Base-by-base conservation (phyloP, 2,329 filamentous ascomycete species). In the Cyphellophora europaea region DNA sequence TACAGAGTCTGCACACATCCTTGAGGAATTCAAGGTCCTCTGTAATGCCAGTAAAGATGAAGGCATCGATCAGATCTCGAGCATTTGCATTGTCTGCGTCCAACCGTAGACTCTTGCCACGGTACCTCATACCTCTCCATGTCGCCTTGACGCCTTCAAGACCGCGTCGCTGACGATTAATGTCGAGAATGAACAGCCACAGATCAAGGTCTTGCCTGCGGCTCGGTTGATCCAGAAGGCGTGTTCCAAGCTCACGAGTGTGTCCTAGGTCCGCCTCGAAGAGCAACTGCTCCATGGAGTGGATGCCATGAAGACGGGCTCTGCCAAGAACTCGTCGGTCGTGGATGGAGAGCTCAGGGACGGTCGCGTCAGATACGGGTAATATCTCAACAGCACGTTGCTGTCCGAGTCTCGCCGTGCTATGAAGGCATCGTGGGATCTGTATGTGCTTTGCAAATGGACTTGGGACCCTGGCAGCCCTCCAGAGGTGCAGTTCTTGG, bases 121-220 rank as follows among this genome's bases (percentile, higher is more conserved):
- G 42, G 32, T 33, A 37, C 19, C 33, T 42, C 18, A 47, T 17
- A 43, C 35, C 31, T 38, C 56, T 49, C 56, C 58, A 67, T 19
- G 67, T 62, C 27, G 55, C 51, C 19, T 58, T 41, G 11, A 58
- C 59, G 4, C 64, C 64, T 30, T 55, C 43, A 16, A 59, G 52
- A 8, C 63, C 64, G 44, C 65, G 57, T 35, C 57, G 56, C 3
- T 62, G 59, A 40, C 61, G 59, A 16, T 60, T 56, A 41, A 61
- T 62, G 8, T 54, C 49, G n/a, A 67, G 50, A 16, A 67, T 44
- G 28, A 65, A 56, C 27, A 57, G 56, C 64, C 64, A 67, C 11
- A 66, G 50, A n/a, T 52, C 47, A 35, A 64, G 55, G 42, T 66
- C 53, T 27, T 54, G 40, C 15, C 46, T 47, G 39, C 50, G 40